Base-by-base conservation (phyloP, 1,284 basidiomycete species). In the Trametes versicolor region DNA sequence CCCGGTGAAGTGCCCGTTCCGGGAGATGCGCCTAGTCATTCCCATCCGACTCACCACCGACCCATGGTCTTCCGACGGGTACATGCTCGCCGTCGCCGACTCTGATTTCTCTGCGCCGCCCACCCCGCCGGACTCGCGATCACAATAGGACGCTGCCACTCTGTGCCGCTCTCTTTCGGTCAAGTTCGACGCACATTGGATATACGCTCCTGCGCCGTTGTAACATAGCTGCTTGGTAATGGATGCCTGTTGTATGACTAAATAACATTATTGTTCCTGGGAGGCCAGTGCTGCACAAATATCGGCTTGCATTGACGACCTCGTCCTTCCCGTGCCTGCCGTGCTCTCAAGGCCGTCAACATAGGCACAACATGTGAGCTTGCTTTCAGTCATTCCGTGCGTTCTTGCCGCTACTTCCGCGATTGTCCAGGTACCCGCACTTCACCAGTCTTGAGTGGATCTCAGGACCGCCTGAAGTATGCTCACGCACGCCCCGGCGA, bases 21-120 rank as follows among this genome's bases (percentile, higher is more conserved):
- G 72, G 58, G 87, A 89, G 56, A 76, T 91, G 37, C 83, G 90
- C 13, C 80, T 84, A 61, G 80, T 84, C 27, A 77, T 91, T 19
- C 88, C 89, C 13, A 77, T 92, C 29, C 85, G 85, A n/a, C 76
- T 92, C n/a, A 83, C 85, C 5, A 92, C 90, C 3, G 88, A 92
- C 70, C 73, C 81, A 5, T 91, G 84, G 83, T 79, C 76, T 45
- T 72, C 78, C n/a, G 83, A 85, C 48, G 71, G 72, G 12, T 60
- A 66, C 37, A 68, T 63, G 23, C 60, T 62, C 27, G 59, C 67
- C 2, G 66, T 73, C 29, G 60, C 66, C 25, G 67, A 72, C 19
- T 21, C 52, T 1, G 72, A 75, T 10, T 71, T 73, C 36, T 74
- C 75, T 9, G 32, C 67, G 0, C 73, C 75, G 0, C 62, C 72